These are phyloP conservation scores for Hibiscus trionum DNA, from an alignment of 345 rosid species.

Conservation along the genomic window DNA sequence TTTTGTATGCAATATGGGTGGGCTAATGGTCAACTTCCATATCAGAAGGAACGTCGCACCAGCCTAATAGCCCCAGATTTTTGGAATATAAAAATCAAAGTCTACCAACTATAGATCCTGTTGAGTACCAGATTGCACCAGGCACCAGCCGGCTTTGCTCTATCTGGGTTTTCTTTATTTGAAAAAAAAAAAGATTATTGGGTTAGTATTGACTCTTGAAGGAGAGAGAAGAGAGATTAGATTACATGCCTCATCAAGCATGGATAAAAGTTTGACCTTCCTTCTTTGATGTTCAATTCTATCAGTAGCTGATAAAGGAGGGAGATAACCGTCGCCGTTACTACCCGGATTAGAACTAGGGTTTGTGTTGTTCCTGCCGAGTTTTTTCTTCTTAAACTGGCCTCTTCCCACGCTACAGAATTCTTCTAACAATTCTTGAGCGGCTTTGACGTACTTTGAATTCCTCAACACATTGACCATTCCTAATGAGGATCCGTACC, in stretches of 20 bases:
- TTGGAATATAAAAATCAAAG: slow-evolving; percentile 3
- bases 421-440: slow-evolving; percentile 85
- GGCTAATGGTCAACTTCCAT: slow-evolving; percentile 31
- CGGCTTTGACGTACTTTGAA: slow-evolving; percentile 69
- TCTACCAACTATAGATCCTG: slow-evolving; percentile 35
- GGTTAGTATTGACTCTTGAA: slow-evolving; percentile 25
- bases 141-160: slow-evolving; percentile 49
- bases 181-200: slow-evolving; percentile 7
- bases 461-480: slow-evolving; percentile 56
- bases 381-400: slow-evolving; percentile 53
- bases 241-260: slow-evolving; percentile 98
- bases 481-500: slow-evolving; percentile 52
- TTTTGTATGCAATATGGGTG: slow-evolving; percentile 24
- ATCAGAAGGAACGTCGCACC: slow-evolving; percentile 35
- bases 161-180: neutral
- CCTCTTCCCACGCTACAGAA: slow-evolving; percentile 93
- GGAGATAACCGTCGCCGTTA: slow-evolving; percentile 22
- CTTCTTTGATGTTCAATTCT: slow-evolving; percentile 93
- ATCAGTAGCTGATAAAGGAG: slow-evolving; percentile 70
- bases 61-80: neutral
- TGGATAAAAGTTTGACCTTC: slow-evolving; percentile 83
- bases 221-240: slow-evolving; percentile 9
- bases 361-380: slow-evolving; percentile 42
- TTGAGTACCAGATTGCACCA: slow-evolving; percentile 35
- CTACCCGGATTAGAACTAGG: slow-evolving; percentile 49